Evolutionary conservation across 345 rosid species (phyloP).

Genomic region (Geranium brycei): DNA sequence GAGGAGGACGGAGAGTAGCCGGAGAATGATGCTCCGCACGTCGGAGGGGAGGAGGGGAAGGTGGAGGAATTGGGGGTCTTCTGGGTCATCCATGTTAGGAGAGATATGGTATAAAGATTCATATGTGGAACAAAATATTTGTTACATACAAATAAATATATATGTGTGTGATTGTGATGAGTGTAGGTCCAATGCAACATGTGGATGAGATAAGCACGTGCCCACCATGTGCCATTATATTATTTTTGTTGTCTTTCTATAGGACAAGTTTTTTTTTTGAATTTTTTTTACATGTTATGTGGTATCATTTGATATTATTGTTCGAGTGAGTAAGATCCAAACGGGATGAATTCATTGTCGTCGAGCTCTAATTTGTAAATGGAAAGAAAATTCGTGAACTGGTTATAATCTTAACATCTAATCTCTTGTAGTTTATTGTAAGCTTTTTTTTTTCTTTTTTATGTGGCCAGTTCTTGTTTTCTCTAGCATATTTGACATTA

Average conservation of each 20-base stretch:
- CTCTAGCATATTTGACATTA: too few relatives aligned
- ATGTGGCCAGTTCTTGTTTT: too few relatives aligned
- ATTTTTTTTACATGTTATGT: too few relatives aligned
- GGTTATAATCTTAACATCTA: too few relatives aligned
- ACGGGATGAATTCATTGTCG: too few relatives aligned
- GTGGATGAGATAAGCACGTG: not conserved
- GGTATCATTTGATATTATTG: too few relatives aligned
- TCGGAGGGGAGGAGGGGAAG: not conserved
- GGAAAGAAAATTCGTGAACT: too few relatives aligned
- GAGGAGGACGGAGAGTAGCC: slow-evolving; percentile 22
- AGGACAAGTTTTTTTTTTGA: not conserved
- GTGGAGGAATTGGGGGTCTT: not conserved
- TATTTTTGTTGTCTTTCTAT: not conserved
- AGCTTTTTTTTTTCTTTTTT: too few relatives aligned
- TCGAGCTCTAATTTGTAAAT: too few relatives aligned
- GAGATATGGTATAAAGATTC: not conserved
- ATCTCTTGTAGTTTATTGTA: too few relatives aligned
- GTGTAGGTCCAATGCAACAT: not conserved
- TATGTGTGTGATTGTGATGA: not conserved
- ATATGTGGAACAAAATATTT: not conserved
- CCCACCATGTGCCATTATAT: not conserved
- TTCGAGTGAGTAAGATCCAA: too few relatives aligned
- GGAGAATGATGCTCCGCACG: slow-evolving; percentile 12
- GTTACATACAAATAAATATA: not conserved
- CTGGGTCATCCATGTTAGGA: not conserved